Conservation (phyloP, 768 basidiomycete species). For the Daedalea quercina region DNA sequence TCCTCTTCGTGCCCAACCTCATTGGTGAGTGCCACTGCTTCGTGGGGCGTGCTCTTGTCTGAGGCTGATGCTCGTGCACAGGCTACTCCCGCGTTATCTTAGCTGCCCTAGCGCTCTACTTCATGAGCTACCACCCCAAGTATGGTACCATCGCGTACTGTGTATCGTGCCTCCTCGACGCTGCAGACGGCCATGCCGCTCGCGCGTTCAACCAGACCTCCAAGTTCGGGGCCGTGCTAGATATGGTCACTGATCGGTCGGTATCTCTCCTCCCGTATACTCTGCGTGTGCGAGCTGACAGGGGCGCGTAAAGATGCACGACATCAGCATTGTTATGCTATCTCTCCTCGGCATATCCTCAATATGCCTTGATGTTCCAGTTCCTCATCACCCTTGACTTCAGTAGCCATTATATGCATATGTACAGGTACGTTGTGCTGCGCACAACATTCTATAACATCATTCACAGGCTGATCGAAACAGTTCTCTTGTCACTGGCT, state of each 20-base stretch:
- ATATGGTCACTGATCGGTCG: constrained; percentile 98
- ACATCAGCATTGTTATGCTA: constrained; percentile 94
- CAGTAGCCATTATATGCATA: constrained; percentile 98
- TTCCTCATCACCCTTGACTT: constrained; percentile 97
- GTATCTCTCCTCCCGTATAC: constrained; percentile 23
- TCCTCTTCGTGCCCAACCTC: constrained; percentile 94
- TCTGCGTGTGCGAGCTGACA: background rate
- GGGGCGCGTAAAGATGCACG: constrained; percentile 66
- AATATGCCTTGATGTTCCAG: constrained; percentile 82
- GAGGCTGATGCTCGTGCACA: constrained; percentile 26
- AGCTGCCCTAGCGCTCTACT: constrained; percentile 82
- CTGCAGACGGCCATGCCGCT: constrained; percentile 91
- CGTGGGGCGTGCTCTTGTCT: constrained; percentile 1
- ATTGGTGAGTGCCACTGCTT: constrained; percentile 56
- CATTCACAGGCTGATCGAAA: constrained; percentile 6
- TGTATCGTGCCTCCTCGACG: constrained; percentile 89
- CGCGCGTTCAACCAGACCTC: constrained; percentile 84
- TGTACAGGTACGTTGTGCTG: constrained; percentile 97
- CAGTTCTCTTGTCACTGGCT: constrained; percentile 93
- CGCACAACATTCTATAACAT: no score
- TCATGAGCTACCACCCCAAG: constrained; percentile 93
- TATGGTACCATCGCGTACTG: constrained; percentile 86
- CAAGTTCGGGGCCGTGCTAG: constrained; percentile 95
- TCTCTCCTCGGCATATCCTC: constrained; percentile 84
- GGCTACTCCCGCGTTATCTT: constrained; percentile 89